These are phyloP conservation scores for Termitomyces sp. DNA, from an alignment of 768 basidiomycete species.

Conservation along the genomic window DNA sequence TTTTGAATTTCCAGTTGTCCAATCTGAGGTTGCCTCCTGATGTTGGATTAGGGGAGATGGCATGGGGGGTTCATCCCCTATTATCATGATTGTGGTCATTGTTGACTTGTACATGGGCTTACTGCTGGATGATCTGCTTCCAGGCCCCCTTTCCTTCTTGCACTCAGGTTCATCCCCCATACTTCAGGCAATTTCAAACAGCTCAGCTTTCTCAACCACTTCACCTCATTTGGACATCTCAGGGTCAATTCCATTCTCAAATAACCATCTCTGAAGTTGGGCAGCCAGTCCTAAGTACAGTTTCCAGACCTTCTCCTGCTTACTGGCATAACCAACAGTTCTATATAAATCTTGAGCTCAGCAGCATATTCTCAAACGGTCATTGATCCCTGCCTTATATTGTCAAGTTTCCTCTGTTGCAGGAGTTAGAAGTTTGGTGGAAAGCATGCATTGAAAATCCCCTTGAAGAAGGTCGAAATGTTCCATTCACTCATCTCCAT, in stretches of 20 bases:
- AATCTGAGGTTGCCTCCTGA: too few species aligned
- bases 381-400: too few species aligned
- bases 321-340: neutral
- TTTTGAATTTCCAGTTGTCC: too few species aligned
- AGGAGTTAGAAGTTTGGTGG: too few species aligned
- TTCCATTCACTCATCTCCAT: too few species aligned
- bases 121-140: neutral
- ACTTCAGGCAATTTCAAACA: neutral
- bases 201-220: neutral
- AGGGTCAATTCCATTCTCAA: neutral
- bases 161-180: neutral
- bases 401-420: too few species aligned
- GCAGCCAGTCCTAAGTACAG: neutral
- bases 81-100: too few species aligned
- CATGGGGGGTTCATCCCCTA: too few species aligned
- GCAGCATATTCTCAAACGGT: too few species aligned
- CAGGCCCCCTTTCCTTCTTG: neutral
- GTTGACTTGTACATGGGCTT: neutral
- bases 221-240: neutral
- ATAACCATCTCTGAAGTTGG: neutral
- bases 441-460: too few species aligned
- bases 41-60: too few species aligned
- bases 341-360: neutral
- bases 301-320: neutral
- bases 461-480: too few species aligned